Percentiles rank a stretch among this genome's conserved stretches.
Conservation (phyloP, 2,329 filamentous ascomycete species). For the Metarhizium humberi region DNA sequence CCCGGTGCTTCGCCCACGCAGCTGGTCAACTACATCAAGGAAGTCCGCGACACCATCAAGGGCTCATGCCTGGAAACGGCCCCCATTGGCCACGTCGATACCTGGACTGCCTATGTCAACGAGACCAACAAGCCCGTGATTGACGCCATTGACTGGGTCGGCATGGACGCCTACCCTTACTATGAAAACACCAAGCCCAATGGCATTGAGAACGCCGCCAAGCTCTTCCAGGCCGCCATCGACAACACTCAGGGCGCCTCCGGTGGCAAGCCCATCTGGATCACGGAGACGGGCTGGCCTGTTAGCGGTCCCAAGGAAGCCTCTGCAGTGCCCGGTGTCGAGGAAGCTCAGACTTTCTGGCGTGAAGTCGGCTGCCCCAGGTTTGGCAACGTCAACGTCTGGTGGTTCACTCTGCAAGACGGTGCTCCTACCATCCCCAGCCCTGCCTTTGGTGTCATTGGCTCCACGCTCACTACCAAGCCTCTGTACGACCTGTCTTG, state of each 20-base stretch:
- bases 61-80: conserved; percentile 49
- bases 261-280: conserved; percentile 65
- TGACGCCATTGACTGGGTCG: conserved; percentile 65
- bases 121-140: conserved; percentile 61
- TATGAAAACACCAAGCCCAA: conserved; percentile 64
- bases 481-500: conserved; percentile 58
- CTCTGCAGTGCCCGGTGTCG: conserved; percentile 49
- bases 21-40: conserved; percentile 60
- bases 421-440: conserved; percentile 46
- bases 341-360: conserved; percentile 76
- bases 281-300: conserved; percentile 86
- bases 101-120: conserved; percentile 76
- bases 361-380: conserved; percentile 65
- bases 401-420: conserved; percentile 73
- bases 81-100: conserved; percentile 77
- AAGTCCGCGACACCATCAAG: conserved; percentile 54
- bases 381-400: conserved; percentile 56
- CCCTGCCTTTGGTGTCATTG: conserved; percentile 64
- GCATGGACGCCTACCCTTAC: conserved; percentile 80
- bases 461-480: conserved; percentile 38
- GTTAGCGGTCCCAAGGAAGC: conserved; percentile 57
- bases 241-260: conserved; percentile 48
- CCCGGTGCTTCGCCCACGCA: conserved; percentile 52
- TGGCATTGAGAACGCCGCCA: conserved; percentile 51
- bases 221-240: conserved; percentile 60